These are phyloP conservation scores for Daedalea quercina DNA, from an alignment of 768 basidiomycete genomes.

Conservation along the genomic window DNA sequence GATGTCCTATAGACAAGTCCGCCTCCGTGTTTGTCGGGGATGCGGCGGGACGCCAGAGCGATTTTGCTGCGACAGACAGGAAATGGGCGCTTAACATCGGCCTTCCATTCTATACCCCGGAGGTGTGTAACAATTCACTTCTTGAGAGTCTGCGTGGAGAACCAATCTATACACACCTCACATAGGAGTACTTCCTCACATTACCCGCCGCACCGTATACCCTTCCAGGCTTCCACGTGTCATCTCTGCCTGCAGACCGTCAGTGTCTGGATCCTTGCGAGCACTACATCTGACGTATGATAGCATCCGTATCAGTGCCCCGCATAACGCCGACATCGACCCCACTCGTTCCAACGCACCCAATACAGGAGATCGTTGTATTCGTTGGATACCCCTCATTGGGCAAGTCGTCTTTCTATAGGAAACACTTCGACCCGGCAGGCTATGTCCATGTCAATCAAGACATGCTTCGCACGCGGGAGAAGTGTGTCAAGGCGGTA, in stretches of 20 bases:
- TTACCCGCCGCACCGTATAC: conserved; percentile 33
- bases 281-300: not conserved
- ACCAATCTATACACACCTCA: not conserved
- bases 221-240: conserved; percentile 68
- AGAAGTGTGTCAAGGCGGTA: conserved; percentile 66
- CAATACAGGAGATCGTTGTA: conserved; percentile 41
- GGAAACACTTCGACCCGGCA: conserved; percentile 52
- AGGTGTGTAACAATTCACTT: conserved; percentile 38
- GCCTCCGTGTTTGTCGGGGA: conserved; percentile 83
- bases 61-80: conserved; percentile 78
- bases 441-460: conserved; percentile 86
- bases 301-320: conserved; percentile 32
- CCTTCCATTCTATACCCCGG: conserved; percentile 76
- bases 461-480: conserved; percentile 67
- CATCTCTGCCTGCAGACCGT: conserved; percentile 30
- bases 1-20: conserved; percentile 42
- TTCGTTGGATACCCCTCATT: conserved; percentile 57
- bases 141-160: not conserved
- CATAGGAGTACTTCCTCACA: conserved; percentile 75
- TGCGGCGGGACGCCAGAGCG: conserved; percentile 73
- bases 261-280: not conserved
- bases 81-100: conserved; percentile 80
- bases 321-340: conserved; percentile 42
- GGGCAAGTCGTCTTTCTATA: conserved; percentile 83
- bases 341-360: conserved; percentile 33